A percentile compares a stretch with the other conserved stretches of the same genome.
Conservation (phyloP, 441 rosid genomes). For the Populus hybrid region DNA sequence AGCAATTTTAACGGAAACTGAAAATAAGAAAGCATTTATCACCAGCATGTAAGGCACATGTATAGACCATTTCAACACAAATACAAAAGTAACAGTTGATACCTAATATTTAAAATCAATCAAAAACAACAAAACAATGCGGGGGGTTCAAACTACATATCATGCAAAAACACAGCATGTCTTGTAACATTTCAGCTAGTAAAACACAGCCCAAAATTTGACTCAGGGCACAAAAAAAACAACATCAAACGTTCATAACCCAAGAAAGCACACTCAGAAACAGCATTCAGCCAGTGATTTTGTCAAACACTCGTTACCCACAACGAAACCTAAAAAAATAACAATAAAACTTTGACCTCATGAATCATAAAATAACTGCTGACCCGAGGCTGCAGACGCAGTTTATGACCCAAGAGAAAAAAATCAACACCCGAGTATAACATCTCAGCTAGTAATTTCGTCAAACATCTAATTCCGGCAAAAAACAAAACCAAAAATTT, state of each 20-base stretch:
- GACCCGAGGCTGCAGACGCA: background rate
- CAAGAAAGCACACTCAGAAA: background rate
- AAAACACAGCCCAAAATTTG: background rate
- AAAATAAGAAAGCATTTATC: background rate
- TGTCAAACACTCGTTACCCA: background rate
- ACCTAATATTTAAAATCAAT: background rate
- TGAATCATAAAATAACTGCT: background rate
- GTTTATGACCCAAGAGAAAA: background rate
- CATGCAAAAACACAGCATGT: background rate
- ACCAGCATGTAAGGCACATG: background rate
- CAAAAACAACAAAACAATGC: background rate
- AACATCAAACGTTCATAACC: background rate
- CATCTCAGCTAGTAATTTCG: background rate
- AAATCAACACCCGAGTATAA: background rate
- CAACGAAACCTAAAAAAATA: background rate
- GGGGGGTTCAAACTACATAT: background rate
- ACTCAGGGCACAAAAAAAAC: background rate
- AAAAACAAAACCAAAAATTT: background rate
- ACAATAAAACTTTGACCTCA: background rate
- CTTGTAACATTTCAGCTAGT: background rate
- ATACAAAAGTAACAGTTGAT: background rate
- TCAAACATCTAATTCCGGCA: background rate
- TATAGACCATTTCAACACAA: background rate
- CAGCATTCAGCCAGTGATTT: background rate
- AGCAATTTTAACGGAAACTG: background rate